Evolutionary conservation across 192 early-diverging fungal species (phyloP).

Genomic region (Geranomyces variabilis): DNA sequence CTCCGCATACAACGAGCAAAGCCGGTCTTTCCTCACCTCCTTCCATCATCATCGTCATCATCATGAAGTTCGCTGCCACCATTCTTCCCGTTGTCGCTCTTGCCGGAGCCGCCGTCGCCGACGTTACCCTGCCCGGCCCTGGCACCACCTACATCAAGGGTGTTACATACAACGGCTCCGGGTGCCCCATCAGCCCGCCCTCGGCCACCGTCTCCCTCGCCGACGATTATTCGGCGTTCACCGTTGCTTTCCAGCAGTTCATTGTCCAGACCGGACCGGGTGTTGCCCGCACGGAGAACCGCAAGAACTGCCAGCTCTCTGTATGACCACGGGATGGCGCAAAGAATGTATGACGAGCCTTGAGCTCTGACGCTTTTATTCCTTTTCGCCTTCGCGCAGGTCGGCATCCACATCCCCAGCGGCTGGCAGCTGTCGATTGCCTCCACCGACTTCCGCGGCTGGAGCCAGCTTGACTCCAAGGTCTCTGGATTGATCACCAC

Average conservation of each 20-base stretch:
- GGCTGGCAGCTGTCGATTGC: constrained; percentile 39
- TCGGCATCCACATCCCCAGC: constrained; percentile 32
- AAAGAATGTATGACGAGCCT: too few relatives aligned
- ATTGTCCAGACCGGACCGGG: constrained; percentile 32
- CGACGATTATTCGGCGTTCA: constrained; percentile 31
- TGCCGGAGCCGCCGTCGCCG: neutral
- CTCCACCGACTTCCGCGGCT: constrained; percentile 40
- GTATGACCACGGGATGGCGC: too few relatives aligned
- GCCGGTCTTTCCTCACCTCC: neutral
- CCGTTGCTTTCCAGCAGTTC: constrained; percentile 36
- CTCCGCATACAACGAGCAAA: neutral
- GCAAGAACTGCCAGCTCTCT: constrained; percentile 40
- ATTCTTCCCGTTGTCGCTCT: neutral
- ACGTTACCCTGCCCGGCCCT: neutral
- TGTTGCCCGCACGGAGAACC: constrained; percentile 34
- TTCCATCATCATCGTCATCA: neutral
- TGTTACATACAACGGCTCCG: neutral
- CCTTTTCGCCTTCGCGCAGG: too few relatives aligned
- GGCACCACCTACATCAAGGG: constrained; percentile 22
- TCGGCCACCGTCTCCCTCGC: constrained; percentile 13
- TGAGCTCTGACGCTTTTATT: too few relatives aligned
- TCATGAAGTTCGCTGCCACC: constrained; percentile 6
- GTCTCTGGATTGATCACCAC: constrained; percentile 26
- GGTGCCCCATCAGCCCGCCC: neutral
- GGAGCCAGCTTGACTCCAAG: constrained; percentile 25